Evolutionary conservation across 2,329 filamentous ascomycete genomes (phyloP).

Genomic region (Aspergillus sp.): DNA sequence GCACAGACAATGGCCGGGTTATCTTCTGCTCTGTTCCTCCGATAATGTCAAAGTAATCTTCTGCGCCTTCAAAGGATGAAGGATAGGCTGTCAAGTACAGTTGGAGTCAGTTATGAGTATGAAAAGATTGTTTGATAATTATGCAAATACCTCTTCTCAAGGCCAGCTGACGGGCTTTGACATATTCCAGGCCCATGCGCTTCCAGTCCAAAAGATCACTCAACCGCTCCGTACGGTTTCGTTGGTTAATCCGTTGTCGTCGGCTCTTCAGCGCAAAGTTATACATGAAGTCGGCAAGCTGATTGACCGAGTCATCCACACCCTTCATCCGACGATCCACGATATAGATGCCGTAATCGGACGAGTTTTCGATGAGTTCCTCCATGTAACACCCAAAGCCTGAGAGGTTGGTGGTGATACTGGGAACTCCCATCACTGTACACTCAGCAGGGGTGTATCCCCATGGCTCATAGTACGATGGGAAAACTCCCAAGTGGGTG

Average conservation of each 20-base stretch:
- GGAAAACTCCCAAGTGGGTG: constrained; percentile 90
- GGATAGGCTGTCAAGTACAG: constrained; percentile 64
- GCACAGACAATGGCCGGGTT: constrained; percentile 86
- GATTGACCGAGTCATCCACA: constrained; percentile 95
- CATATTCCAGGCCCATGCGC: constrained; percentile 98
- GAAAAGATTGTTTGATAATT: constrained; percentile 3
- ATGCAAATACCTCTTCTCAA: constrained; percentile 58
- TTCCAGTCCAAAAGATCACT: constrained; percentile 98
- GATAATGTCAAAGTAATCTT: constrained; percentile 85
- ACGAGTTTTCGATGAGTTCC: constrained; percentile 95
- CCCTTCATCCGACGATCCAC: constrained; percentile 93
- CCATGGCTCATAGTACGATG: constrained; percentile 99
- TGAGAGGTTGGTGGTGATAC: constrained; percentile 95
- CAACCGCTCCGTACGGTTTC: constrained; percentile 90
- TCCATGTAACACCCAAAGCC: constrained; percentile 99
- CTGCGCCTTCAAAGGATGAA: constrained; percentile 68
- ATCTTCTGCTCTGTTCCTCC: constrained; percentile 93
- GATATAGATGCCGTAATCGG: constrained; percentile 98
- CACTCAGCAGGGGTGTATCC: constrained; percentile 98
- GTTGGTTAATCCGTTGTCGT: constrained; percentile 95
- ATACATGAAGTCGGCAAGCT: constrained; percentile 87
- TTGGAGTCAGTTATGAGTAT: no score
- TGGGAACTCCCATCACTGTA: constrained; percentile 97
- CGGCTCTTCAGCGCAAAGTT: constrained; percentile 92
- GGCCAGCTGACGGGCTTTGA: constrained; percentile 92